Percentiles rank a stretch among this genome's conserved stretches.
phyloP scores from a whole-genome alignment of 352 stramenopile genomes.

The Phytophthora fragariae region DNA sequence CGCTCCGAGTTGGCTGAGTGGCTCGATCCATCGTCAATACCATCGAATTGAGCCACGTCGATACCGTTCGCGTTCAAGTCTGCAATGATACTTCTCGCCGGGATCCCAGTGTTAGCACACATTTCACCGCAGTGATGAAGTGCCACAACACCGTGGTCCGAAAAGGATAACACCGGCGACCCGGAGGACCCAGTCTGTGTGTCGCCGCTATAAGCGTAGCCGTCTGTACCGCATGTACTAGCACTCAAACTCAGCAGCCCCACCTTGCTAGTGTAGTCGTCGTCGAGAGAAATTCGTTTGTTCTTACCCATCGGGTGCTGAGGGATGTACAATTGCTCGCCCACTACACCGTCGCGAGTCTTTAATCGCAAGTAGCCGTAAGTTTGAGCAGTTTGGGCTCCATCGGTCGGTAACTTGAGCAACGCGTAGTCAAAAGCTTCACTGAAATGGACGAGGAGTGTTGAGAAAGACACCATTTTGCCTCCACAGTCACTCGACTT shows the following conservation, averaged over 20 bases:
- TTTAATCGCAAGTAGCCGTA: conserved; percentile 68
- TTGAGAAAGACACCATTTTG: conserved; percentile 46
- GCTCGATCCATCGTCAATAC: conserved; percentile 36
- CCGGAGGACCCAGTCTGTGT: conserved; percentile 69
- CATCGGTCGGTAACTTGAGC: conserved; percentile 40
- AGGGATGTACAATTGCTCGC: conserved; percentile 59
- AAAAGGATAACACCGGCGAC: conserved; percentile 58
- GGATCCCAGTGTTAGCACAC: conserved; percentile 66
- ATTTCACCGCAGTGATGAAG: conserved; percentile 71
- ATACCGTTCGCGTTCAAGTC: conserved; percentile 40
- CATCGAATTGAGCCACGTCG: conserved; percentile 44
- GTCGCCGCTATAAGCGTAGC: conserved; percentile 70
- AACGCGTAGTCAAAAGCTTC: conserved; percentile 62
- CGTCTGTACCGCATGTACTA: conserved; percentile 42
- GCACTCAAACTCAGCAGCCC: conserved; percentile 44
- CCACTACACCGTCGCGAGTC: conserved; percentile 29
- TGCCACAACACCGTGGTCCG: conserved; percentile 63
- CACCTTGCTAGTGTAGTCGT: conserved; percentile 53
- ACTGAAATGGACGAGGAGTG: conserved; percentile 49
- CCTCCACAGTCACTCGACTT: conserved; percentile 32
- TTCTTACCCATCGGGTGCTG: conserved; percentile 52
- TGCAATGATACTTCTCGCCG: conserved; percentile 47
- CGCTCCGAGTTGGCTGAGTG: conserved; percentile 33
- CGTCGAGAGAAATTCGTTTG: conserved; percentile 59
- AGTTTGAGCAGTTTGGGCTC: conserved; percentile 24